Evolutionary conservation across 371 early-diverging fungal species (phyloP).

Genomic region (Rhizopus stolonifer): DNA sequence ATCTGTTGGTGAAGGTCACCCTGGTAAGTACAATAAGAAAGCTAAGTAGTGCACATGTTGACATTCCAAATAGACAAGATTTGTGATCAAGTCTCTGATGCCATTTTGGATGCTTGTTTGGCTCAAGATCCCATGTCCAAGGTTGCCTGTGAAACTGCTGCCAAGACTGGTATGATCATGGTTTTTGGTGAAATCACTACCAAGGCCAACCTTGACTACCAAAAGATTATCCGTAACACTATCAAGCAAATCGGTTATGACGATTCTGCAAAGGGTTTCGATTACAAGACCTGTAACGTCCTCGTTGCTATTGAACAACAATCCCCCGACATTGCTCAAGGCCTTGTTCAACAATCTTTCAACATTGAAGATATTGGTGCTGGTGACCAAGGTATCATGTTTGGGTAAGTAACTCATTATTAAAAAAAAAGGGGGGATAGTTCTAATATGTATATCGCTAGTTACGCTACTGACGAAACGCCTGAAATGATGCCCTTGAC

Average conservation of each 20-base stretch:
- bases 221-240: conserved; percentile 96
- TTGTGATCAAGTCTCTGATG: conserved; percentile 98
- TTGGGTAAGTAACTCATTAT: conserved; percentile 37
- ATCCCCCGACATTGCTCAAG: conserved; percentile 98
- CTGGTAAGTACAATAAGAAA: conserved; percentile 57
- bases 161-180: conserved; percentile 99
- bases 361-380: conserved; percentile 97
- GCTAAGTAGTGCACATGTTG: neutral
- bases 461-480: conserved; percentile 98
- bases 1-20: conserved; percentile 99
- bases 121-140: conserved; percentile 94
- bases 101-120: conserved; percentile 98
- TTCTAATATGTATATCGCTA: neutral
- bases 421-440: neutral
- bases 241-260: conserved; percentile 99
- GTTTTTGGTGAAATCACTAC: conserved; percentile 99
- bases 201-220: conserved; percentile 96
- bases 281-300: conserved; percentile 99
- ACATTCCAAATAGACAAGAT: conserved; percentile 85
- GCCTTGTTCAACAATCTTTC: conserved; percentile 86
- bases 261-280: conserved; percentile 96
- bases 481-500: conserved; percentile 99
- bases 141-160: conserved; percentile 99
- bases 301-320: conserved; percentile 99
- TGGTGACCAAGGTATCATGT: conserved; percentile 99